These are phyloP conservation scores for Pyrenophora tritici-repentis DNA, from an alignment of 2,329 filamentous ascomycete genomes.

Conservation along the genomic window DNA sequence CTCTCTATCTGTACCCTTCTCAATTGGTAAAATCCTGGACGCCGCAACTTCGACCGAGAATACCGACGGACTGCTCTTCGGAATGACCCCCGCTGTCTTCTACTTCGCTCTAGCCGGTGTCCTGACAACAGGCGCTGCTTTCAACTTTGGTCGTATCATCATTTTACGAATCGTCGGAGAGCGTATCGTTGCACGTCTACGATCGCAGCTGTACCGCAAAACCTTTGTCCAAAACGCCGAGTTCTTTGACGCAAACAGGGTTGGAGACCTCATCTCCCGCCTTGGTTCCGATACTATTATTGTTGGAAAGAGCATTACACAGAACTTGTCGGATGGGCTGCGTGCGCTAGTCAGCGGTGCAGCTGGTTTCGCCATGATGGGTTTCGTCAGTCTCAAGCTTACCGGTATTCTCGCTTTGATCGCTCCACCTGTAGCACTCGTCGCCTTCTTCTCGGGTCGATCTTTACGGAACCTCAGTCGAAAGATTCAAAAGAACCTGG, in stretches of 20 bases:
- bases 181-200: slow-evolving; percentile 85
- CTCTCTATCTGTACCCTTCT: slow-evolving; percentile 95
- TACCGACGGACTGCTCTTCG: slow-evolving; percentile 73
- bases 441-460: slow-evolving; percentile 89
- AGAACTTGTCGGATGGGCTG: slow-evolving; percentile 96
- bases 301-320: slow-evolving; percentile 97
- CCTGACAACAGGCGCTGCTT: slow-evolving; percentile 79
- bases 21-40: slow-evolving; percentile 94
- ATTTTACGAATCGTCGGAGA: slow-evolving; percentile 93
- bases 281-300: slow-evolving; percentile 96
- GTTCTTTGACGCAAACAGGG: slow-evolving; percentile 97
- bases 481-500: slow-evolving; percentile 91
- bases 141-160: slow-evolving; percentile 93
- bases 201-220: slow-evolving; percentile 85
- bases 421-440: slow-evolving; percentile 87
- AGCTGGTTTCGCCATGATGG: slow-evolving; percentile 90
- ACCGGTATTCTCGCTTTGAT: slow-evolving; percentile 85
- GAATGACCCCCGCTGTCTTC: slow-evolving; percentile 83
- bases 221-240: slow-evolving; percentile 98
- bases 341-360: slow-evolving; percentile 86
- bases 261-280: slow-evolving; percentile 93
- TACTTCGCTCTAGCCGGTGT: slow-evolving; percentile 77
- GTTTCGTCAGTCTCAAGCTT: slow-evolving; percentile 90
- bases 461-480: slow-evolving; percentile 87
- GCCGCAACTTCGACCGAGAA: slow-evolving; percentile 75